Percentiles rank a stretch among this genome's conserved stretches.
Conservation (phyloP, 257 asterid species). For the Solanum sejunctum region DNA sequence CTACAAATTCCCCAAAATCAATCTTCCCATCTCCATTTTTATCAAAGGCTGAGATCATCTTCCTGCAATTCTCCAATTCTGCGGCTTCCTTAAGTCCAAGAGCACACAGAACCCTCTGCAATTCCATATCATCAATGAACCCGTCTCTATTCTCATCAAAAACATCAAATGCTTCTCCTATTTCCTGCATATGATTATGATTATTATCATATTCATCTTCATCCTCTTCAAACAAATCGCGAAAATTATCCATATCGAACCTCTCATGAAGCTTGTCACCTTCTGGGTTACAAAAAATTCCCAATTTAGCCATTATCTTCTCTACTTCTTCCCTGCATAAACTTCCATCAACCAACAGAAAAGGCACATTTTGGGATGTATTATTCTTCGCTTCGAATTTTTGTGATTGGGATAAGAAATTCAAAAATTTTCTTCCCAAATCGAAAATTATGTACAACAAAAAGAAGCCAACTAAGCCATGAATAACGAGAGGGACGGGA, state of each 20-base stretch:
- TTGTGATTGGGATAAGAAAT: not conserved
- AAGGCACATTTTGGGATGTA: not conserved
- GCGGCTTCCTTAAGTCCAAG: slow-evolving; percentile 8
- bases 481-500: not conserved
- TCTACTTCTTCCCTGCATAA: slow-evolving; percentile 2
- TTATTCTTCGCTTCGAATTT: not conserved
- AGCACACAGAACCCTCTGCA: slow-evolving; percentile 2
- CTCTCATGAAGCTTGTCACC: not conserved
- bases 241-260: not conserved
- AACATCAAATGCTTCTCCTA: slow-evolving; percentile 8
- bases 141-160: slow-evolving; percentile 18
- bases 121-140: slow-evolving; percentile 9
- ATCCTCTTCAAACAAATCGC: not conserved
- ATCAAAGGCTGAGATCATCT: slow-evolving; percentile 13
- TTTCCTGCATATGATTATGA: slow-evolving; percentile 1
- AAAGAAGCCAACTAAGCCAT: not conserved
- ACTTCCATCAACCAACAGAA: not conserved
- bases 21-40: slow-evolving; percentile 13
- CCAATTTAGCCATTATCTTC: not conserved
- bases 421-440: not conserved
- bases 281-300: not conserved
- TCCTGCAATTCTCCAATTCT: slow-evolving; percentile 9
- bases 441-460: not conserved
- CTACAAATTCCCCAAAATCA: slow-evolving; percentile 9
- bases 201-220: not conserved